phyloP scores from a whole-genome alignment of 495 filamentous ascomycete genomes.

The Hypoxylon perforatum region DNA sequence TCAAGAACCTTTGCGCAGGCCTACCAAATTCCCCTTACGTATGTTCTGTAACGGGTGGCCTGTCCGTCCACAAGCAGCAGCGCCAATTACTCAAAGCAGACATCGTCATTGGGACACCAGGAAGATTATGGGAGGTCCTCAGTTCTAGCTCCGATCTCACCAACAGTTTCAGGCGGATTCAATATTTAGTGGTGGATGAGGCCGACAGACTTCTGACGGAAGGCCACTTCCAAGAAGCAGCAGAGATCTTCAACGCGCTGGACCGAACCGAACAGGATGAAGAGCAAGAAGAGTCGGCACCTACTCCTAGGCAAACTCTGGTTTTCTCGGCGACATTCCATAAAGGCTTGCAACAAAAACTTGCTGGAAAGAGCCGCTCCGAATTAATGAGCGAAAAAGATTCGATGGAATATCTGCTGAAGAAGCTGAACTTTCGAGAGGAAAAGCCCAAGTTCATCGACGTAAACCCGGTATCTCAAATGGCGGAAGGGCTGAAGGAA shows the following conservation, averaged over 20 bases:
- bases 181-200: constrained; percentile 92
- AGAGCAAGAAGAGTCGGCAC: constrained; percentile 38
- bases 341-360: constrained; percentile 86
- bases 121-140: constrained; percentile 93
- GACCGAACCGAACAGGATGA: constrained; percentile 65
- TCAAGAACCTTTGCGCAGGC: constrained; percentile 74
- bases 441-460: constrained; percentile 90
- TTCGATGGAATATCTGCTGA: constrained; percentile 91
- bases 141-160: constrained; percentile 64
- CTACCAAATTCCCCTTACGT: constrained; percentile 74
- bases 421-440: constrained; percentile 87
- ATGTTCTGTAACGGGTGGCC: constrained; percentile 84
- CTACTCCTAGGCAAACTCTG: constrained; percentile 78
- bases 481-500: constrained; percentile 87
- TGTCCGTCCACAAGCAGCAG: constrained; percentile 93
- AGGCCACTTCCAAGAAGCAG: constrained; percentile 93
- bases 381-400: constrained; percentile 76
- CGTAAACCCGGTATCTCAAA: constrained; percentile 85
- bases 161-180: constrained; percentile 73
- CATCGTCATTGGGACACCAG: constrained; percentile 91
- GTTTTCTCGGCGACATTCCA: constrained; percentile 98
- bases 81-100: constrained; percentile 80
- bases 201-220: constrained; percentile 92
- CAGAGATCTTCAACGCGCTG: constrained; percentile 82
- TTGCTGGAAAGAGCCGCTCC: constrained; percentile 78